These are phyloP conservation scores for Ophiostoma ulmi DNA, from an alignment of 2,329 filamentous ascomycete genomes.

Conservation along the genomic window DNA sequence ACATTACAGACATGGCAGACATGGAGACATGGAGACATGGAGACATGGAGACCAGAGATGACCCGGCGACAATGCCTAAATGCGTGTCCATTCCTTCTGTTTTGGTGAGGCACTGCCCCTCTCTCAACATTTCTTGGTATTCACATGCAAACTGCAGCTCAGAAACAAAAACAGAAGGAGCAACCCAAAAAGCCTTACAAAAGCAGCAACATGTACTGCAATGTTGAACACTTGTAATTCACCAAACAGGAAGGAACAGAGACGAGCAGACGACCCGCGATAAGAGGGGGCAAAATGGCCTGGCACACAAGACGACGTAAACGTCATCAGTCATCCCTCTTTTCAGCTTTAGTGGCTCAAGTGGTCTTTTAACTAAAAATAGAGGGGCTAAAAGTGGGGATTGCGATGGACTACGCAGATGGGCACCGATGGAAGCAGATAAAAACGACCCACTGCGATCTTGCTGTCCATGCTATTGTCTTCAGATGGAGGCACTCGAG, in stretches of 20 bases:
- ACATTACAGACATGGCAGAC: not conserved
- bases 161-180: not conserved
- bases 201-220: not conserved
- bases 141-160: not conserved
- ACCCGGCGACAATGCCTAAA: conserved; percentile 1
- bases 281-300: not conserved
- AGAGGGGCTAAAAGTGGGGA: conserved; percentile 4
- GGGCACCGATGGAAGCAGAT: not conserved
- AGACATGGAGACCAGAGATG: not conserved
- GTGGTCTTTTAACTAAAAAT: not conserved
- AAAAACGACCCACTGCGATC: conserved; percentile 2
- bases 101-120: conserved; percentile 6
- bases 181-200: not conserved
- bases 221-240: not conserved
- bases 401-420: not conserved
- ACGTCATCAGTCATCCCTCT: conserved; percentile 13
- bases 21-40: no score
- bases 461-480: not conserved
- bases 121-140: conserved; percentile 10
- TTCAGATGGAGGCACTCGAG: not conserved
- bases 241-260: not conserved
- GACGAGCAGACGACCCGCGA: conserved; percentile 8
- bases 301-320: not conserved
- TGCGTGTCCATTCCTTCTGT: conserved; percentile 11
- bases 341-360: not conserved